Evolutionary conservation across 73 alveolate species (phyloP).

Genomic region (Paramecium caudatum): DNA sequence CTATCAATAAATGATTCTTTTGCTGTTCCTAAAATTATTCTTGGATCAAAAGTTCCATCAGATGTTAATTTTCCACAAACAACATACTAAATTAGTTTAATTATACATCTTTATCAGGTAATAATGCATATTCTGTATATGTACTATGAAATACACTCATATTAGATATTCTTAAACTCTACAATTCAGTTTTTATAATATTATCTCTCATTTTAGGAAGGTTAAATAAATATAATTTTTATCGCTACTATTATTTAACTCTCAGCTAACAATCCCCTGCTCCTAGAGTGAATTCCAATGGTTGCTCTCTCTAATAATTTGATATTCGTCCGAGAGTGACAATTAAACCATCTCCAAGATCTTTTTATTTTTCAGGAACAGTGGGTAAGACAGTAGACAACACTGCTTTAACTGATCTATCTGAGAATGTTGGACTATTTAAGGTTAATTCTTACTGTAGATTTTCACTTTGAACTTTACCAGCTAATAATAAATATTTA

Average conservation of each 20-base stretch:
- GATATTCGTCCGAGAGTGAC: background rate
- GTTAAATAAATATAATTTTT: background rate
- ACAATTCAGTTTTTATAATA: background rate
- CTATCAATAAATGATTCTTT: conserved; percentile 65
- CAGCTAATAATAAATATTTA: conserved; percentile 44
- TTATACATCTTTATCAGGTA: conserved; percentile 46
- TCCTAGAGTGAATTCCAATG: background rate
- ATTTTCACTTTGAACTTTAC: background rate
- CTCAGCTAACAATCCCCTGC: background rate
- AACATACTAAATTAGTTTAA: background rate
- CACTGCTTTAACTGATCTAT: background rate
- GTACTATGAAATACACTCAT: background rate
- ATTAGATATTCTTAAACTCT: background rate
- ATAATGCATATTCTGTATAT: conserved; percentile 59
- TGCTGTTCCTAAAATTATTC: conserved; percentile 7
- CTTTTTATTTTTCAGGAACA: background rate
- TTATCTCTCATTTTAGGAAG: conserved; percentile 23
- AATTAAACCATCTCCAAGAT: conserved; percentile 36
- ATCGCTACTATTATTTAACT: background rate
- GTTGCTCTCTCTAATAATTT: conserved; percentile 20
- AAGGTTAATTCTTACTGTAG: background rate
- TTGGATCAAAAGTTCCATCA: conserved; percentile 10
- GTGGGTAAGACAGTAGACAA: conserved; percentile 12
- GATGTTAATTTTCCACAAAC: conserved; percentile 9
- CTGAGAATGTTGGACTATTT: conserved; percentile 18